Base-by-base conservation (phyloP, 2,329 filamentous ascomycete genomes). In the Acrocalymma vagum region DNA sequence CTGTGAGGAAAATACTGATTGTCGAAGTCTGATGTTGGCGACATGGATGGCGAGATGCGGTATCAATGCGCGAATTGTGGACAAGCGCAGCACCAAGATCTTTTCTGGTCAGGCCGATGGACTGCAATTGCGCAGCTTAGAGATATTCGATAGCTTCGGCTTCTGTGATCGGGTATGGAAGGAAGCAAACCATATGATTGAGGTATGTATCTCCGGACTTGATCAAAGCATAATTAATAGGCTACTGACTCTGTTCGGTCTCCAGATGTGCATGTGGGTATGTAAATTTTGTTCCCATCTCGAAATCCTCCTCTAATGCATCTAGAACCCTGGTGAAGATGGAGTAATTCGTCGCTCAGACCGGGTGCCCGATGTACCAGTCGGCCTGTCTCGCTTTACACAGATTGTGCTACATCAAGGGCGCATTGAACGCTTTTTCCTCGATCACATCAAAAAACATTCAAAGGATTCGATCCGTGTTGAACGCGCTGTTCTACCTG, bases 351-450 rank as follows among this genome's bases (percentile, higher is more conserved):
- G 72, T 29, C 77, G 84, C 26, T 81, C 75, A 18, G 83, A 82
- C 33, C 76, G 82, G 28, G 82, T 86, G 13, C 77, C 80, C 0
- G 84, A 88, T 63, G 85, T 80, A 1, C 80, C 81, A 29, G 76
- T 78, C 0, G 83, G 81, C 0, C 72, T 86, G 33, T 84, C 78
- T 15, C 77, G 79, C 5, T 87, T 86, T 51, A 80, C 82, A 38
- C 80, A 89, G 58, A 79, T 83, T 3, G 82, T 87, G 4, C 65
- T 91, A 25, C 86, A 88, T 53, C 87, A 90, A 67, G 87, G 85
- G 3, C 79, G 85, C 1, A 82, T 89, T 45, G 86, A 90, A 59
- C 73, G 78, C 1, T 86, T 85, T 60, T 84, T 87, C 53, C 72
- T 86, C 0, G 83, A 87, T 47, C 77, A 79, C 29, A 80, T 87